phyloP scores from a whole-genome alignment of 345 rosid species.

The Gossypium ekmanianum region DNA sequence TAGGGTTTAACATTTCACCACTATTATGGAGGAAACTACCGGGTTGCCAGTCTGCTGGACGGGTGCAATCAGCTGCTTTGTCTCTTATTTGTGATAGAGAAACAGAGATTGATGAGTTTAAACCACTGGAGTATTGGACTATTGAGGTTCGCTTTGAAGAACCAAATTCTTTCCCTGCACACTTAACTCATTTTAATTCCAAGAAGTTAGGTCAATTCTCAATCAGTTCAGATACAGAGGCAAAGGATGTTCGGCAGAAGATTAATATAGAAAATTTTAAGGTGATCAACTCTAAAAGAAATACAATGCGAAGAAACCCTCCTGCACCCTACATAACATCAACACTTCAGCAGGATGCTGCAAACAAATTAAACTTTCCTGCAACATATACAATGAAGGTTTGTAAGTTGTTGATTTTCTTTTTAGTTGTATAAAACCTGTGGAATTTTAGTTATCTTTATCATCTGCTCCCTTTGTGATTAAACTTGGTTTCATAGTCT shows the following conservation, averaged over 20 bases:
- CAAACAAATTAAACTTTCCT: slow-evolving; percentile 74
- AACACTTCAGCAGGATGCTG: slow-evolving; percentile 99
- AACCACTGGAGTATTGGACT: slow-evolving; percentile 84
- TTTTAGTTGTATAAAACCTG: background rate
- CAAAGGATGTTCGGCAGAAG: slow-evolving; percentile 51
- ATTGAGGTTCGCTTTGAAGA: slow-evolving; percentile 43
- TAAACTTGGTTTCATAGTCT: slow-evolving; percentile 6
- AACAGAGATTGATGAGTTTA: slow-evolving; percentile 82
- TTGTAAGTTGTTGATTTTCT: slow-evolving; percentile 9
- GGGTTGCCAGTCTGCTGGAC: slow-evolving; percentile 96
- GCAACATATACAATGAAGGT: slow-evolving; percentile 89
- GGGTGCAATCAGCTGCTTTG: slow-evolving; percentile 97
- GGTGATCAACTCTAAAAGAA: slow-evolving; percentile 57
- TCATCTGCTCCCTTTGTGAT: background rate
- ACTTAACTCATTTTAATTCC: slow-evolving; percentile 60
- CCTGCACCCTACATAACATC: slow-evolving; percentile 97
- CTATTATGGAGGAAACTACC: slow-evolving; percentile 95
- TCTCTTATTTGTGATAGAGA: slow-evolving; percentile 91
- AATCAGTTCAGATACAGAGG: slow-evolving; percentile 53
- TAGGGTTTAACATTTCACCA: slow-evolving; percentile 93
- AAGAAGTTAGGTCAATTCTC: slow-evolving; percentile 74
- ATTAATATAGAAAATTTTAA: slow-evolving; percentile 46
- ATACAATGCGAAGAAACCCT: slow-evolving; percentile 57
- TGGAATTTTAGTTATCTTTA: background rate
- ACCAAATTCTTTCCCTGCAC: slow-evolving; percentile 44